A percentile compares a stretch with the other conserved stretches of the same genome.
phyloP scores from a whole-genome alignment of 1,284 basidiomycete genomes.

The Marasmius oreades region DNA sequence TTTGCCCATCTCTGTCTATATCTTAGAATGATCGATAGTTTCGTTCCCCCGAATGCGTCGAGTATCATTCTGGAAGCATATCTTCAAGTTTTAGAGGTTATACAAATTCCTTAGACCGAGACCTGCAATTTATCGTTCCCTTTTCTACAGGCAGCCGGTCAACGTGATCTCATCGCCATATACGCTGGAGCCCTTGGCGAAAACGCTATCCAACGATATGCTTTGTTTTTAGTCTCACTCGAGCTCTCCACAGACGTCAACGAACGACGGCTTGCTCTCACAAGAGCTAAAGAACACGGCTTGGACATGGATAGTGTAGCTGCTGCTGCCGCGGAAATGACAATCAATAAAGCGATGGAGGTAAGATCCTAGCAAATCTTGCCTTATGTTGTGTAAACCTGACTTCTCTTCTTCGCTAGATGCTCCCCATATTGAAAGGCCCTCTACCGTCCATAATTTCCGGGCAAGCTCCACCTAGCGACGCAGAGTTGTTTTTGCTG shows the following conservation, averaged over 20 bases:
- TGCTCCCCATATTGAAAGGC: conserved; percentile 51
- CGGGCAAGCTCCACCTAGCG: conserved; percentile 46
- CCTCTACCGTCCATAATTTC: conserved; percentile 61
- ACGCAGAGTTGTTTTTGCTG: conserved; percentile 68
- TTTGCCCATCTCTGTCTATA: conserved; percentile 95
- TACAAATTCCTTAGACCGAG: conserved; percentile 15
- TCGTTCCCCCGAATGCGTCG: conserved; percentile 69
- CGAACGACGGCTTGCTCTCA: conserved; percentile 72
- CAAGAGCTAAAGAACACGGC: conserved; percentile 78
- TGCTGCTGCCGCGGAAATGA: conserved; percentile 75
- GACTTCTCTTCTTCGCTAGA: conserved; percentile 28
- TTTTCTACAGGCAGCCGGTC: conserved; percentile 57
- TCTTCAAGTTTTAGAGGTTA: conserved; percentile 80
- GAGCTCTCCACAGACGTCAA: conserved; percentile 65
- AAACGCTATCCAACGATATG: conserved; percentile 90
- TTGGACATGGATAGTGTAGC: conserved; percentile 85
- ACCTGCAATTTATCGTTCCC: not conserved
- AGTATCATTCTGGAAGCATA: conserved; percentile 89
- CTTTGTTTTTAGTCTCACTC: conserved; percentile 84
- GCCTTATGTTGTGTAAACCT: not conserved
- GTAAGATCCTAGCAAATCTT: conserved; percentile 33
- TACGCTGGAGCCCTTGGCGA: conserved; percentile 92
- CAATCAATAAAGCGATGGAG: conserved; percentile 71
- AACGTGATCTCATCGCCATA: conserved; percentile 87
- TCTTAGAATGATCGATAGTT: conserved; percentile 76